Conservation (phyloP, 768 basidiomycete species). For the Termitomyces sp. region DNA sequence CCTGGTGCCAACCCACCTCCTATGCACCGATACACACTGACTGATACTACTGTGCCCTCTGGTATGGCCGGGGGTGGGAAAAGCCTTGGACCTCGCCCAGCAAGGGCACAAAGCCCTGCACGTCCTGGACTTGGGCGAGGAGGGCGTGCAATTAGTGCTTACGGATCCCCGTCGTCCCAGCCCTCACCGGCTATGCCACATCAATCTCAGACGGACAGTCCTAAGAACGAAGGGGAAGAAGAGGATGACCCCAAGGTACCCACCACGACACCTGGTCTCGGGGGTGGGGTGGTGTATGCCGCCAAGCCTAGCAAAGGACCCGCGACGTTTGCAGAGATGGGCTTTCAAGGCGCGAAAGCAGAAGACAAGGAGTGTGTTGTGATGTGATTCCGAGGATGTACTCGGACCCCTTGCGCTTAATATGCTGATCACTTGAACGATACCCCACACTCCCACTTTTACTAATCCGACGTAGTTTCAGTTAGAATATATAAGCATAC, state of each 20-base stretch:
- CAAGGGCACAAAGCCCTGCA: slow-evolving; percentile 10
- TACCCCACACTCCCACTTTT: not conserved
- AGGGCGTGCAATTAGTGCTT: slow-evolving; percentile 2
- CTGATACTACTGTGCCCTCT: slow-evolving; percentile 29
- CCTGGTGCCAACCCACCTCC: slow-evolving; percentile 21
- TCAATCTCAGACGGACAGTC: slow-evolving; percentile 5
- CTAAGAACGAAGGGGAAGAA: slow-evolving; percentile 1
- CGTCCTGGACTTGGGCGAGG: slow-evolving; percentile 11
- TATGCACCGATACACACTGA: slow-evolving; percentile 43
- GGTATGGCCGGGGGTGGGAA: slow-evolving; percentile 9
- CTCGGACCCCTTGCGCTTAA: not conserved
- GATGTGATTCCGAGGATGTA: slow-evolving; percentile 56
- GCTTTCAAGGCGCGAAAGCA: slow-evolving; percentile 71
- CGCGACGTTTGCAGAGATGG: slow-evolving; percentile 92
- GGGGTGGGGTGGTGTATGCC: slow-evolving; percentile 19
- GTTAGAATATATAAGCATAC: not conserved
- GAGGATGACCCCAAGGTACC: slow-evolving; percentile 5
- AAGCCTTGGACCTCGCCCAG: slow-evolving; percentile 15
- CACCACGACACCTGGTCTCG: slow-evolving; percentile 14
- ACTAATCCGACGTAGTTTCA: not conserved
- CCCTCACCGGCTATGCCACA: not conserved
- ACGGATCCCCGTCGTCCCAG: not conserved
- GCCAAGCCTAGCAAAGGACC: slow-evolving; percentile 35
- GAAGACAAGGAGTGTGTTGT: slow-evolving; percentile 83
- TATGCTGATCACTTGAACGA: not conserved